Evolutionary conservation across 2,329 filamentous ascomycete genomes (phyloP), one percentile per base, ranked within the genome.

Genomic region (Neopestalotiopsis clavispora): DNA sequence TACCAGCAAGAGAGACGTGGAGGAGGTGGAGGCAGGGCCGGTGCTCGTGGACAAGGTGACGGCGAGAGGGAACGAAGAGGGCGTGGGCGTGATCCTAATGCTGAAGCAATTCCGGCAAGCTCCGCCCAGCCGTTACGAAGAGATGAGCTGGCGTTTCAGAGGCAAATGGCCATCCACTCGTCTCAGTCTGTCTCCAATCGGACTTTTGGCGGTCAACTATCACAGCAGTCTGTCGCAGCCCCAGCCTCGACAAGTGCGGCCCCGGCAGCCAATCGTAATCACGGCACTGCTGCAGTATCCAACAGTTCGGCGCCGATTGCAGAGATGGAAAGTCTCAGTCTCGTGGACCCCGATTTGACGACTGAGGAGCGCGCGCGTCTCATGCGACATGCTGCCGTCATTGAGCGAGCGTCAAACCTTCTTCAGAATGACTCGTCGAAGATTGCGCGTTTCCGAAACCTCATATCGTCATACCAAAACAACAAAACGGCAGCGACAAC

Each of bases 91-190:
- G 94, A 98, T 79, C 94, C 95, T 2, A 97, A 97, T 78, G 87
- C 92, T 0, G 95, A 98, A 72, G 86, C 92, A 23, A 81, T 95
- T 30, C 92, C 94, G 4, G 84, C 88, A 5, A 93, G 92, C 40
- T 94, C 92, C 67, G 92, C 93, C 1, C 94, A 96, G 72, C 91
- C 94, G 1, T 79, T 98, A 76, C 89, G 93, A 63, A 86, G 96
- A 77, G 96, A 97, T 72, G 94, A 98, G 80, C 83, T 97, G 66
- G 95, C 96, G 2, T 97, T 94, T 78, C 95, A 98, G 77, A 87
- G 96, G 65, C 94, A 97, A 76, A 90, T 97, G 85, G 95, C 94
- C 56, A 94, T 98, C 64, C 94, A 97, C 74, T 95, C 91, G 64
- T 91, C 94, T 0, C 94, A 97, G 76, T 94, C 94, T 0, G 87